Conservation (phyloP, 2,329 filamentous ascomycete species). For the Aspergillus transmontanensis region DNA sequence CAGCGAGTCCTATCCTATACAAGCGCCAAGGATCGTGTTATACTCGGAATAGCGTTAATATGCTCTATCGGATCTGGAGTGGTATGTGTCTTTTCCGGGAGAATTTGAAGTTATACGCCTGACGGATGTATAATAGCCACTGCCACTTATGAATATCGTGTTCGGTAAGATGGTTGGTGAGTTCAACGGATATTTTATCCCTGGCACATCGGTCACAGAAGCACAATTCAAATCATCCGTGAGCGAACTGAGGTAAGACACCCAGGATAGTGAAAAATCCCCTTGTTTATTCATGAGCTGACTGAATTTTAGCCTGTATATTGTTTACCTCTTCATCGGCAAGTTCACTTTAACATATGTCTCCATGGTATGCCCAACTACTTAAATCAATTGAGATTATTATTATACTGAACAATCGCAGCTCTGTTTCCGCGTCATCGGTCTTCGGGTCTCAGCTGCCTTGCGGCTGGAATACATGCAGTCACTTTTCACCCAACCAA, state of each 20-base stretch:
- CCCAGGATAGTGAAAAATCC: no score
- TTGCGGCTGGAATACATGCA: slow-evolving; percentile 54
- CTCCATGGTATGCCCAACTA: slow-evolving; percentile 51
- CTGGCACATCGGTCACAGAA: slow-evolving; percentile 42
- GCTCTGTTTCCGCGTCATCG: slow-evolving; percentile 52
- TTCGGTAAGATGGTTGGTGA: slow-evolving; percentile 59
- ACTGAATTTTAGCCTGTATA: slow-evolving; percentile 49
- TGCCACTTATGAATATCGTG: slow-evolving; percentile 61
- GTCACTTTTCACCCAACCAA: slow-evolving; percentile 53
- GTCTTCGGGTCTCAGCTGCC: slow-evolving; percentile 54
- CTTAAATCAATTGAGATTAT: background rate
- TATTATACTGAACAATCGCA: slow-evolving; percentile 17
- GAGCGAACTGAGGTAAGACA: slow-evolving; percentile 37
- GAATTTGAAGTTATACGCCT: background rate
- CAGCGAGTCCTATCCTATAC: slow-evolving; percentile 29
- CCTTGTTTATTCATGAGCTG: background rate
- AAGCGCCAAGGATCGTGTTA: slow-evolving; percentile 18
- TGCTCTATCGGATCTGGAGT: slow-evolving; percentile 29
- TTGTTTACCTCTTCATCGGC: slow-evolving; percentile 60
- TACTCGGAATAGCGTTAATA: slow-evolving; percentile 23
- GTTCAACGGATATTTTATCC: slow-evolving; percentile 60
- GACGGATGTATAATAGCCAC: slow-evolving; percentile 11
- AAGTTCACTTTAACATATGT: slow-evolving; percentile 59
- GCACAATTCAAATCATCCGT: slow-evolving; percentile 55
- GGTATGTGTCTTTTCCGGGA: slow-evolving; percentile 21